These are phyloP conservation scores for Clarireedia paspali DNA, from an alignment of 2,329 filamentous ascomycete genomes.

Conservation along the genomic window DNA sequence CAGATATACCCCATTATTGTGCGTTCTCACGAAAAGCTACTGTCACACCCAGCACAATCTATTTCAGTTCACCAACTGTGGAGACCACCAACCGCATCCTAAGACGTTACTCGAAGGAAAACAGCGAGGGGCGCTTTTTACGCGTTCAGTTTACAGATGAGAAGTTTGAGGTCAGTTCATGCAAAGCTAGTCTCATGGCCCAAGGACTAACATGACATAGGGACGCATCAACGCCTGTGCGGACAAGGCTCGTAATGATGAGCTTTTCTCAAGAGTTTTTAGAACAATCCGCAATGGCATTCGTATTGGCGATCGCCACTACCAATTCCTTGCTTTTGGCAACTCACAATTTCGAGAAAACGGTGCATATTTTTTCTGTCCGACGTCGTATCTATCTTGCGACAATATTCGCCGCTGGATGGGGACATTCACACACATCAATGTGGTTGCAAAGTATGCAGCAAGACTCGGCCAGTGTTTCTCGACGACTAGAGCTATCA, in stretches of 20 bases:
- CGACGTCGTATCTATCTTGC: slow-evolving; percentile 58
- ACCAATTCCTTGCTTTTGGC: slow-evolving; percentile 87
- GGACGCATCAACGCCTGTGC: slow-evolving; percentile 51
- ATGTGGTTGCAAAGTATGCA: slow-evolving; percentile 79
- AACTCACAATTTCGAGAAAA: slow-evolving; percentile 93
- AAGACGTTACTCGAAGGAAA: slow-evolving; percentile 54
- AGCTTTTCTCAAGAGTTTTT: slow-evolving; percentile 67
- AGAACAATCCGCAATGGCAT: slow-evolving; percentile 72
- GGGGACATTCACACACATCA: slow-evolving; percentile 77
- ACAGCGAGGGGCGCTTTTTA: slow-evolving; percentile 69
- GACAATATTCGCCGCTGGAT: slow-evolving; percentile 77
- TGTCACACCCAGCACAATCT: slow-evolving; percentile 78
- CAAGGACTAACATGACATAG: slow-evolving; percentile 28
- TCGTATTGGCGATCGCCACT: slow-evolving; percentile 70
- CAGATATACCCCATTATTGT: slow-evolving; percentile 63
- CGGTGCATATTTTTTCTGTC: slow-evolving; percentile 87
- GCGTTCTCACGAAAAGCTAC: slow-evolving; percentile 66
- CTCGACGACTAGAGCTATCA: slow-evolving; percentile 77
- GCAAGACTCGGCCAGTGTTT: slow-evolving; percentile 92
- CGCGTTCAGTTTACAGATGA: slow-evolving; percentile 89
- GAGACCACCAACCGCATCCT: slow-evolving; percentile 87
- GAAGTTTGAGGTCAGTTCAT: slow-evolving; percentile 31
- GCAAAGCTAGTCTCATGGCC: slow-evolving; percentile 18
- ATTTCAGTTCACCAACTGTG: slow-evolving; percentile 67
- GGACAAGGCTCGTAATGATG: slow-evolving; percentile 48